Base-by-base conservation (phyloP, 106 monocot species). In the Platanthera zijinensis region DNA sequence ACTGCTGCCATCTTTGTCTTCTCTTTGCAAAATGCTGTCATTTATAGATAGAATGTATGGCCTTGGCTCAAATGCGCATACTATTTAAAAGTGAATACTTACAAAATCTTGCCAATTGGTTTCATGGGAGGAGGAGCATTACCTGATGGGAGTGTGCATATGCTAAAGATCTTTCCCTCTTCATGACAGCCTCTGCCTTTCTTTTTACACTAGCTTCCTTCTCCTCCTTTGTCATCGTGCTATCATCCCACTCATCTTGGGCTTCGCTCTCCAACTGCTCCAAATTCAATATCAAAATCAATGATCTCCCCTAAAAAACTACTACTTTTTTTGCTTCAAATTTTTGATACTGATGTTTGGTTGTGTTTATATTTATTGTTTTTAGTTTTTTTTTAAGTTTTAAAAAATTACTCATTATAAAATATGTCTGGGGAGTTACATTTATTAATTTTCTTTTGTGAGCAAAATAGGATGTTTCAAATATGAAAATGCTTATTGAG, bases 101-200 rank as follows among this genome's bases (percentile, higher is more conserved):
- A 21, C 22, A 18, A 39, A 21, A 6, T 19, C 22, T 63, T 63
- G 21, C 56, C 39, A 56, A 56, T 56, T 63, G 18, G 62, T 63
- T 63, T 63, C 62, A 7, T 21, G 62, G 22, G 19, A 63, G 25
- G 62, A 19, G 62, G 32, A 32, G 66, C 18, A 66, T 39, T 87
- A 96, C 95, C 90, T 96, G 86, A 48, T 85, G 90, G 50, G 90
- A 82, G 75, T 86, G 82, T 50, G 88, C 90, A 84, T 96, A 96
- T 25, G 90, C 93, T 75, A 91, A 59, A 10, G 93, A 89, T 69
- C 90, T 84, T 80, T 90, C 96, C 61, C 90, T 81, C 76, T 89
- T 96, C 30, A 87, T 80, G 53, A 89, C 80, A 17, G 90, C 90
- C 76, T 91, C 90, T 54, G 91, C 84, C 76, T 96, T 96, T 49